phyloP scores from a whole-genome alignment of 2,329 filamentous ascomycete genomes.

The Pseudocercospora crystallina region DNA sequence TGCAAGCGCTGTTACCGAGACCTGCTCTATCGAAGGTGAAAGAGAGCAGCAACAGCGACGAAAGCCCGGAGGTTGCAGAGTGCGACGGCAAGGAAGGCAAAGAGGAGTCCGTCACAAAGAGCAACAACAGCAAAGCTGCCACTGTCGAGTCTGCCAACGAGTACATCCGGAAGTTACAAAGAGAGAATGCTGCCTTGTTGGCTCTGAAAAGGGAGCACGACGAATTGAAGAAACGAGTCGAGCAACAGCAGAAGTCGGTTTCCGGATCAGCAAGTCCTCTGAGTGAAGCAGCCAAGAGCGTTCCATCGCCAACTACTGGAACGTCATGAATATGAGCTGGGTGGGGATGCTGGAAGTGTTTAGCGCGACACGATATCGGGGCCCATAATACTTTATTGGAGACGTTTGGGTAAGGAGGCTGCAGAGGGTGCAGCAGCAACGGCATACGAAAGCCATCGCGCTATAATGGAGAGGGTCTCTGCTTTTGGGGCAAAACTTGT shows the following conservation, averaged over 20 bases:
- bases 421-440: too few species aligned
- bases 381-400: too few species aligned
- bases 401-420: too few species aligned
- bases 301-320: too few species aligned
- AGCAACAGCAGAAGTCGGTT: slow-evolving; percentile 5
- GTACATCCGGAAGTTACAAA: slow-evolving; percentile 84
- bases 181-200: slow-evolving; percentile 49
- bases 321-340: too few species aligned
- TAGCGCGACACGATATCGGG: too few species aligned
- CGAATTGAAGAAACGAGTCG: slow-evolving; percentile 30
- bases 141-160: slow-evolving; percentile 97
- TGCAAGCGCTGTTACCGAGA: slow-evolving; percentile 77
- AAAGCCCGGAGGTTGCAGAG: slow-evolving; percentile 47
- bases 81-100: slow-evolving; percentile 36
- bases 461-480: too few species aligned
- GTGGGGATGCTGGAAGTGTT: too few species aligned
- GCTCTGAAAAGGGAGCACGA: slow-evolving; percentile 31
- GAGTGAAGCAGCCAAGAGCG: slow-evolving; percentile 6
- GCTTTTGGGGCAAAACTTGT: too few species aligned
- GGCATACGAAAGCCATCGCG: too few species aligned
- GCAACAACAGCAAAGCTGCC: slow-evolving; percentile 82
- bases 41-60: slow-evolving; percentile 37
- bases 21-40: slow-evolving; percentile 28
- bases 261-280: slow-evolving; percentile 1
- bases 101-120: slow-evolving; percentile 46